These are phyloP conservation scores for Aristolochia contorta DNA, from an alignment of 164 flowering plant species.

Conservation along the genomic window DNA sequence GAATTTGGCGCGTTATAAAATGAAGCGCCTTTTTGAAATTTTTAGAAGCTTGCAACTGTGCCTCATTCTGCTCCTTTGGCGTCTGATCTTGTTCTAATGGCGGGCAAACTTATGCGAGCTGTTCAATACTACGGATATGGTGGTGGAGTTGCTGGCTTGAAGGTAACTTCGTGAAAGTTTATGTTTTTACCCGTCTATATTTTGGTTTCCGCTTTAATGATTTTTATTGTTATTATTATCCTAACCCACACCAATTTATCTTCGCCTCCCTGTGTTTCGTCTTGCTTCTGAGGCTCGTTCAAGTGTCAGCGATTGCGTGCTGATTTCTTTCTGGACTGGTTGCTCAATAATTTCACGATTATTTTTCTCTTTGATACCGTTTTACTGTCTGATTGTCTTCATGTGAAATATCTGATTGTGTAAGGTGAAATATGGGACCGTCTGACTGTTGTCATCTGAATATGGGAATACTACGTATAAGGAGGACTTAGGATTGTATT, in stretches of 20 bases:
- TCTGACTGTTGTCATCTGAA: too few relatives aligned
- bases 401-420: too few relatives aligned
- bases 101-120: conserved; percentile 50
- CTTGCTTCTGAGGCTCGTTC: not conserved
- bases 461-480: too few relatives aligned
- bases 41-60: not conserved
- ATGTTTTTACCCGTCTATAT: not conserved
- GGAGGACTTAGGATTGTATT: too few relatives aligned
- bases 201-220: not conserved
- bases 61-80: too few relatives aligned
- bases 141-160: conserved; percentile 52
- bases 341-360: too few relatives aligned
- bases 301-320: too few relatives aligned
- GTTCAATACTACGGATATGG: conserved; percentile 45
- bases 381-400: too few relatives aligned
- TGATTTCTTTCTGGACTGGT: too few relatives aligned
- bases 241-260: not conserved
- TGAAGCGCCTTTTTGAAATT: not conserved
- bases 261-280: not conserved
- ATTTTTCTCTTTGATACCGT: too few relatives aligned
- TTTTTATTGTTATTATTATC: not conserved
- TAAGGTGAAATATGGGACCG: too few relatives aligned
- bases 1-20: too few relatives aligned
- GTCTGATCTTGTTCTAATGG: conserved; percentile 20
- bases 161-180: conserved; percentile 25